Percentiles rank a stretch among this genome's conserved stretches.
Conservation (phyloP, 352 stramenopile genomes). For the Globisporangium recalcitrans region DNA sequence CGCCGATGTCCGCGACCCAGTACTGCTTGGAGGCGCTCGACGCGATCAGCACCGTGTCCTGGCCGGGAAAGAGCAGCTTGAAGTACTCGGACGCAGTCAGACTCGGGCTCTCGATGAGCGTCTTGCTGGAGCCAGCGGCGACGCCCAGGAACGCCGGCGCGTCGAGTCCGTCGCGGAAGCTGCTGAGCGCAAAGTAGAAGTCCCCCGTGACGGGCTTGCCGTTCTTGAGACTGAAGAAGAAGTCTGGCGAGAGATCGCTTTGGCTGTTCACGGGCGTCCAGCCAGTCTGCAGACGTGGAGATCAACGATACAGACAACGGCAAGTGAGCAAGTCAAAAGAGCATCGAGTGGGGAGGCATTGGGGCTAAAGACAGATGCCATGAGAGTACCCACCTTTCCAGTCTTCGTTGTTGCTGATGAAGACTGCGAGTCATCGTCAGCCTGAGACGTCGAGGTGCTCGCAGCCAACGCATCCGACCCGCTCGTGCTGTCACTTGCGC, state of each 20-base stretch:
- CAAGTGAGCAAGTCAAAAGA: background rate
- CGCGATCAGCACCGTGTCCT: slow-evolving; percentile 1
- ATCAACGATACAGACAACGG: background rate
- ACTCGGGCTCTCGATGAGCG: background rate
- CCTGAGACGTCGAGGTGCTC: background rate
- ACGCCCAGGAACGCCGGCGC: background rate
- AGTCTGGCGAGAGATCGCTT: background rate
- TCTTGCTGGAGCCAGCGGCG: background rate
- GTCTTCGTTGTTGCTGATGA: background rate
- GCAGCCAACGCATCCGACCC: background rate
- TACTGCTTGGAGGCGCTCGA: background rate
- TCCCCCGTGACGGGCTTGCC: background rate
- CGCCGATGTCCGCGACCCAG: background rate
- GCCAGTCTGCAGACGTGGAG: background rate
- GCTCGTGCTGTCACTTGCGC: background rate
- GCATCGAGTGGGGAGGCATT: background rate
- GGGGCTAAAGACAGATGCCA: background rate
- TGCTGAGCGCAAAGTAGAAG: slow-evolving; percentile 5
- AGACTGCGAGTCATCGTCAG: background rate
- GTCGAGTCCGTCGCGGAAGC: background rate
- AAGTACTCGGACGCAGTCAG: background rate
- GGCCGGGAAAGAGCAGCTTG: background rate
- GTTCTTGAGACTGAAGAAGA: slow-evolving; percentile 3
- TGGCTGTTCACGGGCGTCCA: slow-evolving; percentile 3
- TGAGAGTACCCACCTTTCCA: background rate